Evolutionary conservation across 1,139 yeast species (phyloP), one percentile per base, ranked within the genome.

Genomic region (Pneumocystis jirovecii): DNA sequence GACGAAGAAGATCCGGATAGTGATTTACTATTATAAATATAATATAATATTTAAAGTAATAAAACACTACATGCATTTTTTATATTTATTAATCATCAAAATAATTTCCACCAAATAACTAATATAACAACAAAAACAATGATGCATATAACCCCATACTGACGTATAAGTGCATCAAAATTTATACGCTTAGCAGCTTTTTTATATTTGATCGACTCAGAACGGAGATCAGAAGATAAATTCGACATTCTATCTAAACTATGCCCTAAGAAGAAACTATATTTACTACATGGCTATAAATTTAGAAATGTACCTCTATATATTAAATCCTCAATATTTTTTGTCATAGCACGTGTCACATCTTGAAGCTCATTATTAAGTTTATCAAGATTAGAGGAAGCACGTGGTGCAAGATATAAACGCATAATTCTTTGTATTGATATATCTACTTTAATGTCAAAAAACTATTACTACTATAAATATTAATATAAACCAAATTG

Each of bases 261-360:
- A 19, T 44, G 45, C 10, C 35, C 65, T 25, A 59, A 19, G n/a
- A 61, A 39, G 8, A 25, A 3, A 56, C 7, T 57, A 40, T n/a
- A 25, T 25, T 25, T 50, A 12, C 31, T 8, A 50, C 21, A 25
- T 19, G 8, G n/a, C n/a, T 64, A 29, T 60, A 63, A 76, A 85
- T 75, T 93, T 97, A 71, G 93, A 17, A 93, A 86, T 73, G 93
- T 97, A 15, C 99, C 99, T 73, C 99, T 82, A 76, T 93, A 91
- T 62, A 93, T 80, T 71, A 93, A 79, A 75, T 93, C 98, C 74
- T 93, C 97, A 67, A 93, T 93, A 75, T 93, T 93, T 72, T 91
- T 91, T 67, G 96, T 89, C 96, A 93, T 89, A 67, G 93, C 95
- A 71, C 88, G 85, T 71, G 93, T 90, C 63, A 95, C 98, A 72